Evolutionary conservation across 2,329 filamentous ascomycete genomes (phyloP), one percentile per base, ranked within the genome.

Genomic region (Trichoderma koningii): DNA sequence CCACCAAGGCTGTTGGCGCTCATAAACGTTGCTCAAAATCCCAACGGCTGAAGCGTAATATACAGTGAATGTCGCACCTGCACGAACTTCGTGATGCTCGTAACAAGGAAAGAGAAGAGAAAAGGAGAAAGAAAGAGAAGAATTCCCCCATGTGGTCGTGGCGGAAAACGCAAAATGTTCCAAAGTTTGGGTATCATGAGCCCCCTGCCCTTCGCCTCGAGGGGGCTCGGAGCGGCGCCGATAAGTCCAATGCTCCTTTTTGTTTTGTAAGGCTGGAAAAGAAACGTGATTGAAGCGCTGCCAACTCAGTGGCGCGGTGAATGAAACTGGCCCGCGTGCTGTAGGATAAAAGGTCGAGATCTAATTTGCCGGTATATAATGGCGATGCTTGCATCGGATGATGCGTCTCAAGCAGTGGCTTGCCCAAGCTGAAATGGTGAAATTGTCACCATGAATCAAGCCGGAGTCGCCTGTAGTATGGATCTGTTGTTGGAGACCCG

Each of bases 131-230:
- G 30, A 7, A 34, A 19, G 34, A n/a, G 7, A 62, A 53, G 28
- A 44, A 44, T 42, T 3, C 21, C 21, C 21, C 51, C 48, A 61
- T 61, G 63, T 59, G 63, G 45, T 47, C 56, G 30, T 48, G 30
- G 55, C 47, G 51, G 44, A 61, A 61, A 65, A 55, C 61, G 50
- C 63, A 60, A 55, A 65, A 44, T 62, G 41, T 65, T 52, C 56
- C 56, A 65, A 65, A 62, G 56, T 61, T 23, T 65, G 63, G 63
- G 63, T 65, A 65, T 65, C 63, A 62, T 65, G 48, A 61, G 52
- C 50, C 63, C 56, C 23, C 56, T 42, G 45, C 19, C 30, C 21
- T 34, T 21, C 30, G 55, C 15, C 28, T 21, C 38, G 19, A 38
- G 41, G 59, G 50, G 63, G 63, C 28, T 47, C 50, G 56, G 56